These are phyloP conservation scores for Leccinum subrobustum DNA, from an alignment of 1,284 basidiomycete genomes.

Conservation along the genomic window DNA sequence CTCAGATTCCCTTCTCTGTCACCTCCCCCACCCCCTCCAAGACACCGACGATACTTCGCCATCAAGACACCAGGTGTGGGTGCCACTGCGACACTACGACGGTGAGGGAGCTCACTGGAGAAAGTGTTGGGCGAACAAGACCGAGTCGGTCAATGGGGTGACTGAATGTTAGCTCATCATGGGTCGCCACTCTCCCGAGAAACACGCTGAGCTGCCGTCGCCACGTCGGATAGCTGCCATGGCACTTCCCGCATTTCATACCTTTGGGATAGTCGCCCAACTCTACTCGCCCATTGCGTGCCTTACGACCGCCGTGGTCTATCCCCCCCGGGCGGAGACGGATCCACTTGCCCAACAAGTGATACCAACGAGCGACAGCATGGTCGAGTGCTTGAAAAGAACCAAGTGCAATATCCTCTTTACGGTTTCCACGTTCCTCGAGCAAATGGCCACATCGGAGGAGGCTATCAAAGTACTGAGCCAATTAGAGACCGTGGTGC, in stretches of 20 bases:
- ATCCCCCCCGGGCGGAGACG: constrained; percentile 13
- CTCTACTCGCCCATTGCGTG: constrained; percentile 19
- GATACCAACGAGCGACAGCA: constrained; percentile 19
- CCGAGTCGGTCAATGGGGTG: no score
- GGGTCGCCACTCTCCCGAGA: no score
- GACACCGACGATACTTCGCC: no score
- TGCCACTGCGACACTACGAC: no score
- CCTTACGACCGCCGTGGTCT: constrained; percentile 14
- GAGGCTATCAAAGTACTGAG: not conserved
- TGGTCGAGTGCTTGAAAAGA: constrained; percentile 11
- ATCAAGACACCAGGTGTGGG: no score
- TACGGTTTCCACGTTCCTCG: not conserved
- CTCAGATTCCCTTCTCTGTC: no score
- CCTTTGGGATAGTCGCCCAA: constrained; percentile 15
- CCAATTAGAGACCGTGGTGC: not conserved
- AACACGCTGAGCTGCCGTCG: no score
- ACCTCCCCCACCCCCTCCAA: no score
- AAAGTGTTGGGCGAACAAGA: no score
- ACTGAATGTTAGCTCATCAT: no score
- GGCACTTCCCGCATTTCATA: constrained; percentile 29
- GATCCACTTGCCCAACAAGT: constrained; percentile 15
- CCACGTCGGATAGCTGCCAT: constrained; percentile 23
- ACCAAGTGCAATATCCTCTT: not conserved
- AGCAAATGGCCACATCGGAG: not conserved
- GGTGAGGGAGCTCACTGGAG: no score